Percentiles rank a stretch among this genome's conserved stretches.
Conservation (phyloP, 2,329 filamentous ascomycete species). For the Zasmidium angulare region DNA sequence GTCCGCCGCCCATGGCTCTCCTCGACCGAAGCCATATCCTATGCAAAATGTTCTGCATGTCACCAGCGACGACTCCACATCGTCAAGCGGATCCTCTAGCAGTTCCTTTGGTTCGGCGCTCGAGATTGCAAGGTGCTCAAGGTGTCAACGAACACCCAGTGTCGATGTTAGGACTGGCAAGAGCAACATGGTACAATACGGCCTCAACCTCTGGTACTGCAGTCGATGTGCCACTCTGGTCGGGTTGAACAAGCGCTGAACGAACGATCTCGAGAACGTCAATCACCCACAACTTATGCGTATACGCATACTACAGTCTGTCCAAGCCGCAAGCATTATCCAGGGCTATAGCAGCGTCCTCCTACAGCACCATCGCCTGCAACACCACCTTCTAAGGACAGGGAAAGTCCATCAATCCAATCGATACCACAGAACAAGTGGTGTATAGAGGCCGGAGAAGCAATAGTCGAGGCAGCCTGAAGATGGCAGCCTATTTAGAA, state of each 20-base stretch:
- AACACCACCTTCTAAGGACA: no score
- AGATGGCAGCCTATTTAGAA: no score
- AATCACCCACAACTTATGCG: not conserved
- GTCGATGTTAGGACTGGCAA: slow-evolving; percentile 35
- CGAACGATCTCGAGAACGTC: not conserved
- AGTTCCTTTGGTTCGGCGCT: slow-evolving; percentile 22
- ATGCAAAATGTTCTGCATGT: slow-evolving; percentile 36
- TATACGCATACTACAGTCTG: no score
- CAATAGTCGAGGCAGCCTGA: no score
- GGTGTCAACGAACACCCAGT: slow-evolving; percentile 37
- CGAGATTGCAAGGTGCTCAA: slow-evolving; percentile 35
- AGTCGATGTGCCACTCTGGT: slow-evolving; percentile 37
- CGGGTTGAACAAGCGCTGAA: slow-evolving; percentile 34
- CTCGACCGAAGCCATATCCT: slow-evolving; percentile 32
- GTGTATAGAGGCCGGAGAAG: no score
- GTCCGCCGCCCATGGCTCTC: slow-evolving; percentile 27
- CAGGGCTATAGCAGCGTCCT: no score
- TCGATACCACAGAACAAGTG: no score
- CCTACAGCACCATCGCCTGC: no score
- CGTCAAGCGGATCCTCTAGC: slow-evolving; percentile 21
- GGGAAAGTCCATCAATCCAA: no score
- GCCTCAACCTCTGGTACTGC: slow-evolving; percentile 40
- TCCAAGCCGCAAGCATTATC: no score
- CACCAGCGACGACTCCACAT: slow-evolving; percentile 31
- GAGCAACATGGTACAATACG: slow-evolving; percentile 39